Base-by-base conservation (phyloP, 2,329 filamentous ascomycete genomes). In the Rutstroemia sp. region DNA sequence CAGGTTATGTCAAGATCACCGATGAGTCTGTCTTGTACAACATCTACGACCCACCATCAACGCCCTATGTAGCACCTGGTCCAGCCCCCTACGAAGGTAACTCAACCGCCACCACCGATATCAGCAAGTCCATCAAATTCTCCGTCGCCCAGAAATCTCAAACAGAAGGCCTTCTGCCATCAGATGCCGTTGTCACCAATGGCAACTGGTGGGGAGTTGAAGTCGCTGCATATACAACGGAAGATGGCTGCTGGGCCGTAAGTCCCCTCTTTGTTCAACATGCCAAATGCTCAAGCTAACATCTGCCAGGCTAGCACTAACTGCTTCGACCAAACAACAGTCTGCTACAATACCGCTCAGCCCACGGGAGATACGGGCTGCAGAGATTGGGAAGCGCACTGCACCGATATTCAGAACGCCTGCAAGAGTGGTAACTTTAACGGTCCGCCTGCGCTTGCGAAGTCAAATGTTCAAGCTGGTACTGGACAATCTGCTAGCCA, bases 131-230 rank as follows among this genome's bases (percentile, higher is more conserved):
- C 1, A 21, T 23, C 2, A 57, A 58, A 37, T 49, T 49, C 2
- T 47, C 57, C 18, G 34, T 54, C 23, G 23, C 23, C 59, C 58
- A 63, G 57, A 45, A 52, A 44, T 34, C 44, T 3, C 76, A 79
- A 61, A 71, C 65, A 3, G 73, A 77, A 42, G 83, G 82, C 12
- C 69, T 77, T 12, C 73, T 82, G 52, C 85, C 85, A 0, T 54
- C 65, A 1, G 72, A 75, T 63, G 87, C 82, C 66, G 73, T 88
- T 39, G 66, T 85, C 58, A 81, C 82, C 66, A 88, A 88, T 67
- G 86, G 74, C 58, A 89, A 90, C 73, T 90, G 86, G 86, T 88
- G 84, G 70, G 85, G 78, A 52, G 73, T 77, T 58, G 79, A 87
- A 65, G 75, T 89, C 1, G 69, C 78, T 0, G 64, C 71, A 8